Conservation (phyloP, 768 basidiomycete genomes). For the Pleurotus eryngii region DNA sequence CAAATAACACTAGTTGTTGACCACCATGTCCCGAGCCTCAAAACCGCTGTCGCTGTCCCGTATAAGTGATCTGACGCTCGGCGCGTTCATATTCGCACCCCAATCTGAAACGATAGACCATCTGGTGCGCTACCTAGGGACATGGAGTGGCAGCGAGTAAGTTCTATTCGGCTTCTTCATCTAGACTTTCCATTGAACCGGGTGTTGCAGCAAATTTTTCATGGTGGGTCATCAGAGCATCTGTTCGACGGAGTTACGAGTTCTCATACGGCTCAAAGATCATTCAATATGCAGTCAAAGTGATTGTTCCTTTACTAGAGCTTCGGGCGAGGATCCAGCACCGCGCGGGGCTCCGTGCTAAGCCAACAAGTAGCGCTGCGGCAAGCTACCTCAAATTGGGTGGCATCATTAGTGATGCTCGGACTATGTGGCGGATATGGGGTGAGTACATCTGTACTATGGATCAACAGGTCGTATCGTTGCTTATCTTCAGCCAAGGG, state of each 20-base stretch:
- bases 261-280: conserved; percentile 37
- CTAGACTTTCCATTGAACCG: conserved; percentile 8
- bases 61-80: conserved; percentile 63
- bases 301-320: conserved; percentile 62
- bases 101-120: conserved; percentile 68
- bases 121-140: conserved; percentile 70
- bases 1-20: neutral
- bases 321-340: conserved; percentile 69
- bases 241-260: neutral
- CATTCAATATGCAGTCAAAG: conserved; percentile 69
- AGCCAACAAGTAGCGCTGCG: conserved; percentile 53
- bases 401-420: conserved; percentile 58
- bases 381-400: conserved; percentile 51
- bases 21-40: conserved; percentile 46
- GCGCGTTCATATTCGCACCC: conserved; percentile 55
- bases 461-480: neutral
- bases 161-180: conserved; percentile 24
- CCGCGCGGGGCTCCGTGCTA: conserved; percentile 52
- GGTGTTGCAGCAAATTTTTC: conserved; percentile 63
- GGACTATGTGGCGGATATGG: conserved; percentile 77
- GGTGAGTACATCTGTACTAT: conserved; percentile 40
- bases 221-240: conserved; percentile 41
- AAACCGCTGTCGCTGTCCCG: conserved; percentile 46
- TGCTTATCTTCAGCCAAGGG: conserved; percentile 37
- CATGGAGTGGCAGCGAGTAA: conserved; percentile 88